A percentile compares a stretch with the other conserved stretches of the same genome.
Conservation (phyloP, 768 basidiomycete species). For the Lyophyllum shimeji region DNA sequence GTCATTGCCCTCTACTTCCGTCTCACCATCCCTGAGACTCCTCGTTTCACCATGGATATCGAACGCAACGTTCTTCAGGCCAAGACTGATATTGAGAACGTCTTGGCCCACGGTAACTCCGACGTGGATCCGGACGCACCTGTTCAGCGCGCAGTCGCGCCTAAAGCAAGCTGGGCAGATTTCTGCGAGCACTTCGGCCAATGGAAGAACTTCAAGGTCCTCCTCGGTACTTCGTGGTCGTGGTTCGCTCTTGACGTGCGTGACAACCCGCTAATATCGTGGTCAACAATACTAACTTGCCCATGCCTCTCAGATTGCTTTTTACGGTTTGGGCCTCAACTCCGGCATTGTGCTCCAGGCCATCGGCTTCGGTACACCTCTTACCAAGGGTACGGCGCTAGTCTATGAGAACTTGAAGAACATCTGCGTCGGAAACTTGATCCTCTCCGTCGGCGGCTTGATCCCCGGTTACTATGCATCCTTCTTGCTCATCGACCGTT, state of each 20-base stretch:
- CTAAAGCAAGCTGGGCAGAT: conserved; percentile 67
- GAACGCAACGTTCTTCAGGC: conserved; percentile 83
- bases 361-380: conserved; percentile 67
- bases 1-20: conserved; percentile 87
- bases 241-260: conserved; percentile 88
- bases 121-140: conserved; percentile 54
- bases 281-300: background rate
- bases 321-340: conserved; percentile 88
- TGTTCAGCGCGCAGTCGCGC: conserved; percentile 62
- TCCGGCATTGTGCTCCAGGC: conserved; percentile 71
- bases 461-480: conserved; percentile 79
- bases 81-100: conserved; percentile 67
- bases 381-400: conserved; percentile 28
- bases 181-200: conserved; percentile 68
- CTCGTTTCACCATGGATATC: conserved; percentile 90
- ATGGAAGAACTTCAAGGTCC: conserved; percentile 78
- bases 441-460: conserved; percentile 74
- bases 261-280: conserved; percentile 2
- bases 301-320: conserved; percentile 58
- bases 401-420: conserved; percentile 64
- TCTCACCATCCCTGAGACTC: conserved; percentile 90
- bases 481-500: conserved; percentile 67
- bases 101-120: conserved; percentile 50
- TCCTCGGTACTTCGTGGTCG: conserved; percentile 76
- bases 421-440: conserved; percentile 71